Evolutionary conservation across 2,329 filamentous ascomycete species (phyloP), one percentile per base, ranked within the genome.

Genomic region (Phaeophleospora eucalypticola): DNA sequence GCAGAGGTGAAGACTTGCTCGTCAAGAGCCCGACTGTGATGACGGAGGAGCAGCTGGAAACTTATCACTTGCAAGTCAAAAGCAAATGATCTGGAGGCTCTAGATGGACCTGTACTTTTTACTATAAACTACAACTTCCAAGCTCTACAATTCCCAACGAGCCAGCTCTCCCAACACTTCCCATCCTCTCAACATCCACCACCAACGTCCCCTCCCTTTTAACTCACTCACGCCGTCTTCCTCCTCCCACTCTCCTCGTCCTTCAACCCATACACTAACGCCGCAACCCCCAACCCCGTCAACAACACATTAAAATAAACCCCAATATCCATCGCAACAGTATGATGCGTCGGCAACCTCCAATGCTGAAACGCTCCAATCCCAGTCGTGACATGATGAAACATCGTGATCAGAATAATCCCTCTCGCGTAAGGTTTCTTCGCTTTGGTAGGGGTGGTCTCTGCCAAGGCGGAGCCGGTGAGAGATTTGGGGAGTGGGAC

Each of bases 1-100:
- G 89, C 51, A 89, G 83, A 65, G 90, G 93, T 0, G 87, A 95
- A 63, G 93, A 98, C 69, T 68, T 82, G 46, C 79, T 95, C 67
- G 88, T 95, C 2, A 82, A 81, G 58, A 87, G 87, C 52, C 93
- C 93, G 0, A 83, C 83, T 41, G 67, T 66, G 53, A 74, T 95
- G 54, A 86, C 78, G 0, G 70, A 80, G 48, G 78, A 79, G 51
- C 76, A 79, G 49, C 65, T 82, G 59, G 65, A 70, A 52, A 80
- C 76, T 2, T 85, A 85, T 70, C 78, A 83, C 61, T 60, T 86
- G 45, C 58, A 62, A 48, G 24, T 29, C 24, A 29, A 29, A n/a
- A n/a, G n/a, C n/a, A n/a, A n/a, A n/a, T n/a, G n/a, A n/a, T n/a
- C n/a, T n/a, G n/a, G n/a, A n/a, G n/a, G n/a, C n/a, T n/a, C n/a